Percentiles rank a stretch among this genome's conserved stretches.
These are phyloP conservation scores for Pochonia chlamydosporia DNA, from an alignment of 2,329 filamentous ascomycete species.

Conservation along the genomic window DNA sequence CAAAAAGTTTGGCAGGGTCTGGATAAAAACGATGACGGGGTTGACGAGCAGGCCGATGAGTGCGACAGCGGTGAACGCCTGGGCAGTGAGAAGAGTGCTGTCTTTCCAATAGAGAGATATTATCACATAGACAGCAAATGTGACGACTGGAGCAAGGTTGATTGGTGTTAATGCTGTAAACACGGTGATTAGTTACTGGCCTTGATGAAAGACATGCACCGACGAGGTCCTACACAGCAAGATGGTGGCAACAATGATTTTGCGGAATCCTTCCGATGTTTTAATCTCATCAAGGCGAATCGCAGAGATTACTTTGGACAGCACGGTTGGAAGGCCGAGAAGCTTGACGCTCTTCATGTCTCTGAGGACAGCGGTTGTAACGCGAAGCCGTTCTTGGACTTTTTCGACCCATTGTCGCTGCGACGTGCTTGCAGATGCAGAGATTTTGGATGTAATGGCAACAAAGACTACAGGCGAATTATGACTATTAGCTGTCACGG, in stretches of 20 bases:
- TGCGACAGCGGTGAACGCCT: constrained; percentile 23
- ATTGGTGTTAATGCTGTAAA: constrained; percentile 13
- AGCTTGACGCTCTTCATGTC: constrained; percentile 1
- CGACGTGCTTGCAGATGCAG: not conserved
- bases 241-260: constrained; percentile 6
- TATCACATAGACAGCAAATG: constrained; percentile 15
- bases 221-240: constrained; percentile 5
- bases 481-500: not conserved
- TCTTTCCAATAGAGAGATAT: constrained; percentile 21
- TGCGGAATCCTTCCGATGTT: constrained; percentile 1
- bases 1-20: constrained; percentile 21
- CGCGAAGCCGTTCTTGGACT: not conserved
- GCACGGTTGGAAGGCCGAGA: not conserved
- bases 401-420: not conserved
- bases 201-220: not conserved
- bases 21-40: constrained; percentile 16
- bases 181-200: constrained; percentile 1
- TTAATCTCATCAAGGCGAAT: constrained; percentile 2
- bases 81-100: constrained; percentile 17
- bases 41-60: constrained; percentile 14
- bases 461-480: constrained; percentile 14
- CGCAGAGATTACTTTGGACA: not conserved
- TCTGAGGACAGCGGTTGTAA: not conserved
- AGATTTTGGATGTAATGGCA: constrained; percentile 12
- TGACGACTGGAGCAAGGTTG: constrained; percentile 6